A percentile compares a stretch with the other conserved stretches of the same genome.
phyloP scores from a whole-genome alignment of 73 alveolate genomes.

The Tetrahymena malaccensis region DNA sequence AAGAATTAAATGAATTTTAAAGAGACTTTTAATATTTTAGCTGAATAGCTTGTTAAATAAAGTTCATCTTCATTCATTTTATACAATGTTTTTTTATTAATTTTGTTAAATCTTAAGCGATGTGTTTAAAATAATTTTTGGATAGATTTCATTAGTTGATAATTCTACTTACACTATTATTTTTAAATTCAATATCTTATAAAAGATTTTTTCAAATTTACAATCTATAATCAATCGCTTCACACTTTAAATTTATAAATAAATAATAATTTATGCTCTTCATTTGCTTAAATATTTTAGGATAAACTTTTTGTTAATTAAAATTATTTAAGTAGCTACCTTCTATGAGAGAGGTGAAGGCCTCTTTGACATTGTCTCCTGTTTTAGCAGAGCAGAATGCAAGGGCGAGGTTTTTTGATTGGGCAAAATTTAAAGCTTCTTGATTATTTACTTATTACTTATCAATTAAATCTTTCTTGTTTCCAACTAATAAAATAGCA shows the following conservation, averaged over 20 bases:
- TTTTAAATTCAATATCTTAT: background rate
- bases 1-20: background rate
- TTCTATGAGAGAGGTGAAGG: background rate
- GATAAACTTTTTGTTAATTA: too few species aligned
- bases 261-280: background rate
- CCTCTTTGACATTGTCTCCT: slow-evolving; percentile 44
- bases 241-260: background rate
- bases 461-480: slow-evolving; percentile 44
- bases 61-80: too few species aligned
- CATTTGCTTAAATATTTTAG: background rate
- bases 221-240: background rate
- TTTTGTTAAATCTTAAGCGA: too few species aligned
- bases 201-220: background rate
- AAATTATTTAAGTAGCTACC: background rate
- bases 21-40: too few species aligned
- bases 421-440: background rate
- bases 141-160: background rate
- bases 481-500: slow-evolving; percentile 47
- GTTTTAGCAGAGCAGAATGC: slow-evolving; percentile 45
- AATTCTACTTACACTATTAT: background rate
- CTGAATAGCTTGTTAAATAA: too few species aligned
- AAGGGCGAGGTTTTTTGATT: background rate
- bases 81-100: too few species aligned
- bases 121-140: background rate
- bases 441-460: slow-evolving; percentile 5